Percentiles rank a stretch among this genome's conserved stretches.
These are phyloP conservation scores for Trichoderma asperellum DNA, from an alignment of 2,329 filamentous ascomycete species.

Conservation along the genomic window DNA sequence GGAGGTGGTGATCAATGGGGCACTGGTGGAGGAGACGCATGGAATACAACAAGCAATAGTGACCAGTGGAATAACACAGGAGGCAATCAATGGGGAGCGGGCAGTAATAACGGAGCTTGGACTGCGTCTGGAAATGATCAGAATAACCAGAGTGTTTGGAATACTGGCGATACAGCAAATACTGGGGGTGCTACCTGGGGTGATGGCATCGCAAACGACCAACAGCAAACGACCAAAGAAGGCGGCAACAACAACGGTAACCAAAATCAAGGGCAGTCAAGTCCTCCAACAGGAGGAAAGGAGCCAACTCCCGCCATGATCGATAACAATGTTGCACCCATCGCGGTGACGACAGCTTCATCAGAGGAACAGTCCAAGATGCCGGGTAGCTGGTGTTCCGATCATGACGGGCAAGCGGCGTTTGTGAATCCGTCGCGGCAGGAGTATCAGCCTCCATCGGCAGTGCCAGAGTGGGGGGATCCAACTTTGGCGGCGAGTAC, in stretches of 20 bases:
- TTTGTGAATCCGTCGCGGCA: slow-evolving; percentile 16
- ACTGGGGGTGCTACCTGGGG: slow-evolving; percentile 16
- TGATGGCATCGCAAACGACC: background rate
- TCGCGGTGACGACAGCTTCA: slow-evolving; percentile 2
- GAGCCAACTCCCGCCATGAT: slow-evolving; percentile 1
- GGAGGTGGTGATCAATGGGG: background rate
- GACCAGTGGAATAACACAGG: background rate
- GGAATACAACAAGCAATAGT: slow-evolving; percentile 1
- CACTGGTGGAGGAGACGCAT: slow-evolving; percentile 2
- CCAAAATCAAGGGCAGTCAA: slow-evolving; percentile 14
- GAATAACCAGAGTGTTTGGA: background rate
- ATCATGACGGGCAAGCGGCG: slow-evolving; percentile 24
- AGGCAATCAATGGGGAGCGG: background rate
- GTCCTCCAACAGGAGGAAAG: background rate
- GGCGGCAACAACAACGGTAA: slow-evolving; percentile 26
- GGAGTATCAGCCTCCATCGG: slow-evolving; percentile 12
- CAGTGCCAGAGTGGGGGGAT: slow-evolving; percentile 39
- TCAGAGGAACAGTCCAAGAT: slow-evolving; percentile 32
- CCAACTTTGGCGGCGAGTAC: slow-evolving; percentile 40
- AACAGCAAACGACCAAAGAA: slow-evolving; percentile 7
- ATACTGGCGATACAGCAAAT: slow-evolving; percentile 1
- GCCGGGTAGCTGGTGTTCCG: slow-evolving; percentile 40
- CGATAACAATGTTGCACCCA: slow-evolving; percentile 20
- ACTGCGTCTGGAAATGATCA: slow-evolving; percentile 1
- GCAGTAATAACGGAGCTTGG: slow-evolving; percentile 19